phyloP scores from a whole-genome alignment of 352 stramenopile genomes.

The Phytophthora idaei region DNA sequence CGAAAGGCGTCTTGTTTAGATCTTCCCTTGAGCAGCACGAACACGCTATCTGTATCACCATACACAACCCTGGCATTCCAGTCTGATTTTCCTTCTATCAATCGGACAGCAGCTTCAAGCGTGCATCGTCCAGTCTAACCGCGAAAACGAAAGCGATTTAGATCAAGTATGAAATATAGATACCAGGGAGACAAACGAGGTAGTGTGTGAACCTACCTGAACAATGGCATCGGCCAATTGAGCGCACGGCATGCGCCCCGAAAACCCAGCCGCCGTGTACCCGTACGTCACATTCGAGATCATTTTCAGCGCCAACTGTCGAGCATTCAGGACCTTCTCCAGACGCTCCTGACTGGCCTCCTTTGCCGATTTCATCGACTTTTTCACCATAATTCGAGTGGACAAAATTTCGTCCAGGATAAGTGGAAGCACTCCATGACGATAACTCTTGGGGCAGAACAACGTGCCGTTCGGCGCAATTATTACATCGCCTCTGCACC shows the following conservation, averaged over 20 bases:
- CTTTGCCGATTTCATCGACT: slow-evolving; percentile 94
- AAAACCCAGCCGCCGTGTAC: slow-evolving; percentile 99
- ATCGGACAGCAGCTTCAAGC: slow-evolving; percentile 92
- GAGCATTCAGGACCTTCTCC: slow-evolving; percentile 76
- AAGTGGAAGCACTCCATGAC: slow-evolving; percentile 95
- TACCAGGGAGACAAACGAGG: neutral
- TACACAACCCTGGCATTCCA: slow-evolving; percentile 95
- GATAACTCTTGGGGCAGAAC: slow-evolving; percentile 93
- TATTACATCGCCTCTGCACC: slow-evolving; percentile 56
- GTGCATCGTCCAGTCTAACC: slow-evolving; percentile 86
- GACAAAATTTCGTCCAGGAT: slow-evolving; percentile 96
- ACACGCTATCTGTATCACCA: slow-evolving; percentile 99
- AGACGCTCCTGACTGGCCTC: slow-evolving; percentile 63
- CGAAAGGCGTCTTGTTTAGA: slow-evolving; percentile 94
- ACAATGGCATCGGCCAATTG: slow-evolving; percentile 99
- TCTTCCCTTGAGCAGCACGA: slow-evolving; percentile 96
- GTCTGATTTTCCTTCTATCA: slow-evolving; percentile 86
- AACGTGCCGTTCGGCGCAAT: slow-evolving; percentile 95
- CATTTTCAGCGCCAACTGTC: slow-evolving; percentile 97
- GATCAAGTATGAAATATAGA: neutral
- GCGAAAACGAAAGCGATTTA: slow-evolving; percentile 7
- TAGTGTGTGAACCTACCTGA: slow-evolving; percentile 55
- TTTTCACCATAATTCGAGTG: slow-evolving; percentile 99
- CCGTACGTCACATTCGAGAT: slow-evolving; percentile 99
- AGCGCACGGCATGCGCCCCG: slow-evolving; percentile 95